Conservation (phyloP, 192 early-diverging fungal species). For the Coemansia guatemalensis region DNA sequence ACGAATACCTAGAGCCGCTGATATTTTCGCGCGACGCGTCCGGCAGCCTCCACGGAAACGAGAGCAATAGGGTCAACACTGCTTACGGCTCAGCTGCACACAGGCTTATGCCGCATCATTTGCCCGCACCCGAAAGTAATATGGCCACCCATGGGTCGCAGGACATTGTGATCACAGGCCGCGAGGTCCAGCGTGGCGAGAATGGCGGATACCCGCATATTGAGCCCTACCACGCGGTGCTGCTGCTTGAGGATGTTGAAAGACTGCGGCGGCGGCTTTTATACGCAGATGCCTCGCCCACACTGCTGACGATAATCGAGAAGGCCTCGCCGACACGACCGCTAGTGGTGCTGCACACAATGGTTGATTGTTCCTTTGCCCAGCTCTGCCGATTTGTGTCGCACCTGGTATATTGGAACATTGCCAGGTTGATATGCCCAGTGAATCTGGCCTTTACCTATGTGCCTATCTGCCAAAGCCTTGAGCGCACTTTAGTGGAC, state of each 20-base stretch:
- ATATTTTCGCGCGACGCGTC: slow-evolving; percentile 20
- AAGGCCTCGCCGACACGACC: slow-evolving; percentile 28
- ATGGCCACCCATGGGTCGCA: slow-evolving; percentile 18
- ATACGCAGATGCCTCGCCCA: slow-evolving; percentile 82
- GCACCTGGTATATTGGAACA: slow-evolving; percentile 91
- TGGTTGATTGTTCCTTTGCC: slow-evolving; percentile 89
- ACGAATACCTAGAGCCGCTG: slow-evolving; percentile 22
- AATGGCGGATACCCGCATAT: slow-evolving; percentile 62
- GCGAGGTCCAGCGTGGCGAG: slow-evolving; percentile 61
- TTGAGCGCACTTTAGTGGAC: slow-evolving; percentile 11
- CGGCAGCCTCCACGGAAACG: background rate
- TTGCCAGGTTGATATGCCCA: slow-evolving; percentile 87
- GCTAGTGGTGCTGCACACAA: slow-evolving; percentile 76
- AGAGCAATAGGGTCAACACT: slow-evolving; percentile 2
- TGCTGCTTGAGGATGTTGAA: slow-evolving; percentile 82
- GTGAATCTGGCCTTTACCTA: slow-evolving; percentile 78
- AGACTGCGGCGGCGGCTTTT: slow-evolving; percentile 73
- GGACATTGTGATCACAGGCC: slow-evolving; percentile 42
- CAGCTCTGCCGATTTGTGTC: slow-evolving; percentile 88
- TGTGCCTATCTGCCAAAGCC: slow-evolving; percentile 34
- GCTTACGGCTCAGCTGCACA: slow-evolving; percentile 7
- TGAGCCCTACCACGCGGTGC: slow-evolving; percentile 82
- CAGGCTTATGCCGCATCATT: slow-evolving; percentile 10
- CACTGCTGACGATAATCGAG: slow-evolving; percentile 74
- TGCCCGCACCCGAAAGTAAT: slow-evolving; percentile 8